Evolutionary conservation across 2,329 filamentous ascomycete genomes (phyloP).

Genomic region (Aspergillus sojae): DNA sequence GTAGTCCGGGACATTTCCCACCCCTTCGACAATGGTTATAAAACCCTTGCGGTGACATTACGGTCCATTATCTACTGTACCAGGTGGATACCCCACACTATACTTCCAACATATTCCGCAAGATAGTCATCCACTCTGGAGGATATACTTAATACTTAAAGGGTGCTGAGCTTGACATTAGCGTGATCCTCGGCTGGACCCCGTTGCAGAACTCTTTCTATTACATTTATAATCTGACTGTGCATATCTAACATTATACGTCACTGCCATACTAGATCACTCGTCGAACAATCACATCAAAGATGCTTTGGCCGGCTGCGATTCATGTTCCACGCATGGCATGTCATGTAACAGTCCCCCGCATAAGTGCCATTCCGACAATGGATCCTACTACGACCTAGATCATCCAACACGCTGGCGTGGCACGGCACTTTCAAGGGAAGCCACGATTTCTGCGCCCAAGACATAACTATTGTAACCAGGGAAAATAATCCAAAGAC

Average conservation of each 20-base stretch:
- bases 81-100: not conserved
- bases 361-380: not conserved
- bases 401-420: slow-evolving; percentile 29
- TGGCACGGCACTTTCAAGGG: slow-evolving; percentile 48
- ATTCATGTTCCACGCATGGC: not conserved
- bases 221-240: not conserved
- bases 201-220: not conserved
- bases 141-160: not conserved
- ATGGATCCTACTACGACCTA: slow-evolving; percentile 31
- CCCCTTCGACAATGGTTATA: not conserved
- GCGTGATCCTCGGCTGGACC: not conserved
- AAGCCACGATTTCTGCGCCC: slow-evolving; percentile 63
- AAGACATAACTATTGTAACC: slow-evolving; percentile 64
- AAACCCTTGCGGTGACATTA: not conserved
- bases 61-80: not conserved
- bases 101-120: not conserved
- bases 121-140: not conserved
- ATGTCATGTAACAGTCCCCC: not conserved
- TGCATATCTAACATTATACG: not conserved
- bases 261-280: not conserved
- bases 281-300: not conserved
- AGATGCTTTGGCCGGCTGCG: not conserved
- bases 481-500: slow-evolving; percentile 66
- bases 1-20: not conserved
- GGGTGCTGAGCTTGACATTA: not conserved